These are phyloP conservation scores for Pichia sp. DNA, from an alignment of 1,139 yeast genomes.

Conservation along the genomic window DNA sequence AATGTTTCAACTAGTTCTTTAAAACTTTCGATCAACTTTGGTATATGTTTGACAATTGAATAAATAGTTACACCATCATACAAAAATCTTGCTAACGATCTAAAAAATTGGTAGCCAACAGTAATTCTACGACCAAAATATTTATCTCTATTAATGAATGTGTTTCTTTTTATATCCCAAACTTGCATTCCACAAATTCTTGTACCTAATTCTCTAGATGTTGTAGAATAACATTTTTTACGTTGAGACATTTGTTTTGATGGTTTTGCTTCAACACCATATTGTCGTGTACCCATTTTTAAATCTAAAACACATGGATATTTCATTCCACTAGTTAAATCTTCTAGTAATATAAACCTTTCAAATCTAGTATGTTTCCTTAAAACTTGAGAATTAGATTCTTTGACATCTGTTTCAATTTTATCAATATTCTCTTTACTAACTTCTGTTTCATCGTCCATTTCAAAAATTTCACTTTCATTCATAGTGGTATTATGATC, in stretches of 20 bases:
- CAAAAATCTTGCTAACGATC: constrained; percentile 66
- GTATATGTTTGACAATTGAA: constrained; percentile 65
- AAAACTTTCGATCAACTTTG: constrained; percentile 55
- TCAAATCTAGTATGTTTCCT: constrained; percentile 48
- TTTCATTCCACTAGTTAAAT: constrained; percentile 73
- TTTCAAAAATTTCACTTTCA: constrained; percentile 9
- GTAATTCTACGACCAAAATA: constrained; percentile 80
- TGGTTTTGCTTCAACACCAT: constrained; percentile 83
- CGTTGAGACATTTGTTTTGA: constrained; percentile 77
- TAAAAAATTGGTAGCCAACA: constrained; percentile 72
- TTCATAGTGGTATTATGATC: constrained; percentile 14
- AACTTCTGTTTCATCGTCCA: constrained; percentile 11
- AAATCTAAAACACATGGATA: constrained; percentile 90
- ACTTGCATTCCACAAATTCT: constrained; percentile 94
- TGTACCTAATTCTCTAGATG: constrained; percentile 79
- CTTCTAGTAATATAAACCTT: constrained; percentile 84
- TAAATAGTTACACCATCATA: constrained; percentile 61
- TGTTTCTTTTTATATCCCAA: constrained; percentile 47
- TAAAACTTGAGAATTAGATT: constrained; percentile 1
- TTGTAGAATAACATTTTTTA: constrained; percentile 72
- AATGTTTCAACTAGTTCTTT: constrained; percentile 53
- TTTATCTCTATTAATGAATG: constrained; percentile 71
- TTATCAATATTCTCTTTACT: not conserved
- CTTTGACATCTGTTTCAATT: not conserved
- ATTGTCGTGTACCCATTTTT: constrained; percentile 98